These are phyloP conservation scores for Annulohypoxylon stygium DNA, from an alignment of 495 filamentous ascomycete species.

Conservation along the genomic window DNA sequence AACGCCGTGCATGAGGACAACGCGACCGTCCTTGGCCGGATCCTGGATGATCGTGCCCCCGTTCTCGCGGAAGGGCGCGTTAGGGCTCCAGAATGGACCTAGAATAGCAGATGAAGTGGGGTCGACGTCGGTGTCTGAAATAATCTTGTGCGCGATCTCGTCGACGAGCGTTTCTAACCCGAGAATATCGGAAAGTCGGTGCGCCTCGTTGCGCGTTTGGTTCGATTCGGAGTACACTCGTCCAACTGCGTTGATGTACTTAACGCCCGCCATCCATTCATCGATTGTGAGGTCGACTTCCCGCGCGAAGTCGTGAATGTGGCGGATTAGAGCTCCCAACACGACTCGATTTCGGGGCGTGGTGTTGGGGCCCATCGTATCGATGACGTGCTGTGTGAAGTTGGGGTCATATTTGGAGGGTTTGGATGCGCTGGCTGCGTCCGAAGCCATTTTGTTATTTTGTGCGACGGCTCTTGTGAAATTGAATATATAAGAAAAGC, in stretches of 20 bases:
- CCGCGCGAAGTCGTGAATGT: conserved; percentile 86
- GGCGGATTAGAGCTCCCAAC: conserved; percentile 74
- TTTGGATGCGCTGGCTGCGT: conserved; percentile 38
- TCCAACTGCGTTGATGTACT: conserved; percentile 68
- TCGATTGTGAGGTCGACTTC: conserved; percentile 83
- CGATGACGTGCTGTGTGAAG: conserved; percentile 81
- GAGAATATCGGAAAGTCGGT: conserved; percentile 82
- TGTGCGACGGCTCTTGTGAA: conserved; percentile 17
- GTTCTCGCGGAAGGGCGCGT: conserved; percentile 80
- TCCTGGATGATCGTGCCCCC: conserved; percentile 79
- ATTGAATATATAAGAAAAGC: conserved; percentile 22
- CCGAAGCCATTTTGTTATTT: conserved; percentile 37
- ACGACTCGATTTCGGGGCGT: conserved; percentile 75
- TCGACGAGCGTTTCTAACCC: conserved; percentile 89
- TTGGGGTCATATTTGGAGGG: conserved; percentile 72
- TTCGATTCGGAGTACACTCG: conserved; percentile 64
- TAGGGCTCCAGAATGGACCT: conserved; percentile 88
- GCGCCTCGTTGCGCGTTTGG: conserved; percentile 76
- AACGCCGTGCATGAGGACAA: conserved; percentile 80
- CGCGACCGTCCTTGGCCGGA: conserved; percentile 70
- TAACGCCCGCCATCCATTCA: conserved; percentile 84
- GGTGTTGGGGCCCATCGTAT: conserved; percentile 81
- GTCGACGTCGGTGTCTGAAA: conserved; percentile 74
- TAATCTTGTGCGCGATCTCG: conserved; percentile 85
- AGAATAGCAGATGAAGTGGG: conserved; percentile 88